A percentile compares a stretch with the other conserved stretches of the same genome.
Conservation (phyloP, 768 basidiomycete species). For the Auricularia cornea region DNA sequence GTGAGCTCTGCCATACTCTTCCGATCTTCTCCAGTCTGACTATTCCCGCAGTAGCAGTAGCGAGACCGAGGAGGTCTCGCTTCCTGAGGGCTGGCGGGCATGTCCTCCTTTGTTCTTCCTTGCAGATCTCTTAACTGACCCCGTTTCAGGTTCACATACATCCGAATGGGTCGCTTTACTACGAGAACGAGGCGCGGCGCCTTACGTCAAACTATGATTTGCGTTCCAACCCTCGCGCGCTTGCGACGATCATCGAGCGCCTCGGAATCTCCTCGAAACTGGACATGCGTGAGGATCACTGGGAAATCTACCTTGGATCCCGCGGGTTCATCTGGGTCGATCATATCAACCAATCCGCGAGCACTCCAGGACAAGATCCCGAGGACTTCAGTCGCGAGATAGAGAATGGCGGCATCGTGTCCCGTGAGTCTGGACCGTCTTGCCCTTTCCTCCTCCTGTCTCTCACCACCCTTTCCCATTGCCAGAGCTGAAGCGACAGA, state of each 20-base stretch:
- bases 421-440: background rate
- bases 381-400: background rate
- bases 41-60: too few species aligned
- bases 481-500: background rate
- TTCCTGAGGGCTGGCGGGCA: too few species aligned
- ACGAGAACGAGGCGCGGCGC: background rate
- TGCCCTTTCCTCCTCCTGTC: background rate
- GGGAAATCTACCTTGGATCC: background rate
- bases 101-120: too few species aligned
- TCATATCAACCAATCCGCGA: background rate
- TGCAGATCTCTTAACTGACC: too few species aligned
- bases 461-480: background rate
- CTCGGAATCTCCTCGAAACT: too few species aligned
- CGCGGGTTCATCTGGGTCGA: background rate
- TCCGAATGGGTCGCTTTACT: background rate
- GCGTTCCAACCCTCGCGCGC: background rate
- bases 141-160: background rate
- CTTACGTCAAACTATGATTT: background rate
- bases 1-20: too few species aligned
- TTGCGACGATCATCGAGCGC: too few species aligned
- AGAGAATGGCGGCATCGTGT: background rate
- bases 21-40: too few species aligned
- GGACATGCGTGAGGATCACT: background rate
- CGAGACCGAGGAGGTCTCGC: too few species aligned
- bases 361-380: background rate